These are phyloP conservation scores for Teratosphaeria nubilosa DNA, from an alignment of 2,329 filamentous ascomycete genomes.

Conservation along the genomic window DNA sequence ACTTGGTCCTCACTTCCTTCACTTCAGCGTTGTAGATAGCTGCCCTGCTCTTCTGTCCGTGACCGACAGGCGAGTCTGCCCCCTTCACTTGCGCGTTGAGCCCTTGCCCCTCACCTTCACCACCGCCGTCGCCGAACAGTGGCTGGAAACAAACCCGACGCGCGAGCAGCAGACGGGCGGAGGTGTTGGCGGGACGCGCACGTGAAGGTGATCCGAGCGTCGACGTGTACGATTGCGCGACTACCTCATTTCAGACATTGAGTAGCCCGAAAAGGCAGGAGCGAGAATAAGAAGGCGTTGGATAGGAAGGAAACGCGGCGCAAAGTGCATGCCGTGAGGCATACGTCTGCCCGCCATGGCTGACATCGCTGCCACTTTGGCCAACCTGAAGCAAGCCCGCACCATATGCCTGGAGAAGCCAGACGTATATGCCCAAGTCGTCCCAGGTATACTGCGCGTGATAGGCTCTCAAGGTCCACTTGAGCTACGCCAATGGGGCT, in stretches of 20 bases:
- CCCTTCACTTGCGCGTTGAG: background rate
- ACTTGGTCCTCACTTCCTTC: background rate
- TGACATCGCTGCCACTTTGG: slow-evolving; percentile 46
- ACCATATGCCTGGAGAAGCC: slow-evolving; percentile 80
- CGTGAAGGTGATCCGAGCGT: slow-evolving; percentile 1
- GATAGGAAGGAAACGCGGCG: background rate
- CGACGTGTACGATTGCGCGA: slow-evolving; percentile 12
- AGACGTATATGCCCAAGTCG: slow-evolving; percentile 81
- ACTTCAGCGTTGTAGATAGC: background rate
- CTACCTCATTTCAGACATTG: background rate
- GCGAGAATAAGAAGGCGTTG: background rate
- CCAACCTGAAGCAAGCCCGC: slow-evolving; percentile 81
- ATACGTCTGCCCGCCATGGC: slow-evolving; percentile 1
- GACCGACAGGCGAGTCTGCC: background rate
- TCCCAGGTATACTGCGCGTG: slow-evolving; percentile 86
- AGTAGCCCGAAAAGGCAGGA: background rate
- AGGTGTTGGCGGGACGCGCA: background rate
- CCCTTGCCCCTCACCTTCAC: background rate
- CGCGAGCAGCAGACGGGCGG: background rate
- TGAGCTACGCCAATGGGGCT: slow-evolving; percentile 87
- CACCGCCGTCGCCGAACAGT: background rate
- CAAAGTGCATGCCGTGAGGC: background rate
- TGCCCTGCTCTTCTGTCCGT: background rate
- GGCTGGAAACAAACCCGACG: background rate
- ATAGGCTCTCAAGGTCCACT: slow-evolving; percentile 64